Conservation (phyloP, 2,329 filamentous ascomycete species). For the Venturia carpophila region DNA sequence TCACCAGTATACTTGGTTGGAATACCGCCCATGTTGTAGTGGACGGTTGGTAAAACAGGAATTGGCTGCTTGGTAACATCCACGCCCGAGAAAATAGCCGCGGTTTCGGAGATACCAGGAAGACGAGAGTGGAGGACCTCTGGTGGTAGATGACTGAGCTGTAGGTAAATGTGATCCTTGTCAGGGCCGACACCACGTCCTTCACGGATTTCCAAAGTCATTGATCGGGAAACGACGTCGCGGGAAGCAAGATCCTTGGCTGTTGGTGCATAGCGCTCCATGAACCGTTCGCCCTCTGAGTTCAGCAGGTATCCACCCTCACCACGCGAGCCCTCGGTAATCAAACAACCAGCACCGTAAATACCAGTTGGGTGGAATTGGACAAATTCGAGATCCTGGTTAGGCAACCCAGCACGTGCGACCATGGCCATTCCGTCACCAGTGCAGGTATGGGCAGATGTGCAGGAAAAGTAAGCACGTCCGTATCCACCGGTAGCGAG, state of each 20-base stretch:
- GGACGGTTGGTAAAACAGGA: conserved; percentile 88
- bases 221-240: conserved; percentile 93
- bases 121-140: conserved; percentile 93
- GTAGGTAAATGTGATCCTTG: conserved; percentile 97
- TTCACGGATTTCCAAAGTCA: conserved; percentile 97
- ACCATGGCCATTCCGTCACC: conserved; percentile 99
- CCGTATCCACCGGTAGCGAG: conserved; percentile 96
- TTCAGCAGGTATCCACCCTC: conserved; percentile 98
- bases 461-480: conserved; percentile 96
- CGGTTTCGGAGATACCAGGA: conserved; percentile 96
- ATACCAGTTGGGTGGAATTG: conserved; percentile 99
- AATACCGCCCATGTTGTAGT: conserved; percentile 99
- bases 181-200: conserved; percentile 94
- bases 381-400: conserved; percentile 99
- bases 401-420: conserved; percentile 89
- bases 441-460: conserved; percentile 95
- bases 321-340: conserved; percentile 94
- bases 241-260: conserved; percentile 95
- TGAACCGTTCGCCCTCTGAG: conserved; percentile 96
- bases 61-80: conserved; percentile 97
- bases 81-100: conserved; percentile 92
- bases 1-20: conserved; percentile 96
- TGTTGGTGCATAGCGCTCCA: conserved; percentile 96
- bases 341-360: conserved; percentile 95
- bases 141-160: conserved; percentile 87